phyloP scores from a whole-genome alignment of 345 rosid species.

The Linum usitatissimum region DNA sequence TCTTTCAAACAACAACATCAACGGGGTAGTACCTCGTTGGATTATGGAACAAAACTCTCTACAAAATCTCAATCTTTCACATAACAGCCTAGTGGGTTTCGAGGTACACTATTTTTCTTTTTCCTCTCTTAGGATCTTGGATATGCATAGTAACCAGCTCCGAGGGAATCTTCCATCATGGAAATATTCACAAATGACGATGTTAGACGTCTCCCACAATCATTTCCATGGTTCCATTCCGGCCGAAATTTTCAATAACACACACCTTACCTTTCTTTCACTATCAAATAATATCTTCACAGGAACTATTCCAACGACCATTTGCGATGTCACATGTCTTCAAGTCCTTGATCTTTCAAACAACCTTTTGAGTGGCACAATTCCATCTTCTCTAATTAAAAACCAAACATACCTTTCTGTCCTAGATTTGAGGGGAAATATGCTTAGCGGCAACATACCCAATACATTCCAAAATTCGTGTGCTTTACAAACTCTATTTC shows the following conservation, averaged over 20 bases:
- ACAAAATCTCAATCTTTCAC: slow-evolving; percentile 5
- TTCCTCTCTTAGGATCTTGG: background rate
- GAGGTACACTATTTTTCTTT: slow-evolving; percentile 7
- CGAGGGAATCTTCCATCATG: background rate
- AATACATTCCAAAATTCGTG: background rate
- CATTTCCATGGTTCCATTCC: slow-evolving; percentile 17
- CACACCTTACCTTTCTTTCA: background rate
- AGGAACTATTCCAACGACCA: slow-evolving; percentile 5
- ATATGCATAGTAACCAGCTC: slow-evolving; percentile 9
- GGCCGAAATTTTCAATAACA: background rate
- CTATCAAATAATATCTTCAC: slow-evolving; percentile 7
- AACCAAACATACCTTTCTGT: background rate
- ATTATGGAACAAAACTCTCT: background rate
- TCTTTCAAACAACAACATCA: slow-evolving; percentile 19
- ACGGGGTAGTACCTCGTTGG: slow-evolving; percentile 14
- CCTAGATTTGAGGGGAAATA: slow-evolving; percentile 14
- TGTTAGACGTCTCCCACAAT: slow-evolving; percentile 29
- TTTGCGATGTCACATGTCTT: background rate
- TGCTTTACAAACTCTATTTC: background rate
- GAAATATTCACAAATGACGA: background rate
- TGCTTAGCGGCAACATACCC: slow-evolving; percentile 15
- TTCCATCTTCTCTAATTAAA: slow-evolving; percentile 19
- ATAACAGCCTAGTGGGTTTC: slow-evolving; percentile 7
- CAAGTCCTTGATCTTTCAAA: slow-evolving; percentile 1
- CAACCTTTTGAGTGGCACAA: slow-evolving; percentile 10